A percentile compares a stretch with the other conserved stretches of the same genome.
These are phyloP conservation scores for Desmodesmus armatus DNA, from an alignment of 139 green algal species.

Conservation along the genomic window DNA sequence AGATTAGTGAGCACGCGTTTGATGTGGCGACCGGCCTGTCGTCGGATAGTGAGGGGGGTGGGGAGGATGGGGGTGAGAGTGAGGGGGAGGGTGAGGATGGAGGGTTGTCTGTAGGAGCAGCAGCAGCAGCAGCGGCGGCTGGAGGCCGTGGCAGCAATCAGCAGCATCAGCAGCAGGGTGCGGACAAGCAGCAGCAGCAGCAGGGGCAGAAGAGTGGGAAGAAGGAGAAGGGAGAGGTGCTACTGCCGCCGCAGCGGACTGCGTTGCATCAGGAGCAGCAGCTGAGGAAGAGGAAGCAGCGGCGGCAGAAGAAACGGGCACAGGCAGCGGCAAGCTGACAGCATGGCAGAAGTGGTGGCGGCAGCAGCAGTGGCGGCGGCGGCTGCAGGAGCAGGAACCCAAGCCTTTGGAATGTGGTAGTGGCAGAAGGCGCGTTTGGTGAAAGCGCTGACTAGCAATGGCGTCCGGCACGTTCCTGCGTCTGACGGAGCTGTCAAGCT, in stretches of 20 bases:
- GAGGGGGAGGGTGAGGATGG: not conserved
- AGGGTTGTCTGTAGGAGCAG: not conserved
- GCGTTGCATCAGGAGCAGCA: slow-evolving; percentile 27
- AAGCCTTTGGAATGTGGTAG: too few species aligned
- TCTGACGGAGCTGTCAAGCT: too few species aligned
- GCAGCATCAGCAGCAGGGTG: not conserved
- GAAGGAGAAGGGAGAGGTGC: not conserved
- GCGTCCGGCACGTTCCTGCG: too few species aligned
- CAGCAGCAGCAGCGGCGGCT: not conserved
- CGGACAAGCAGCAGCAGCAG: slow-evolving; percentile 16
- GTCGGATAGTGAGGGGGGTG: slow-evolving; percentile 43
- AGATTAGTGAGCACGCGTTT: slow-evolving; percentile 66
- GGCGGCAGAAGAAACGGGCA: slow-evolving; percentile 18
- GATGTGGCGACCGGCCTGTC: slow-evolving; percentile 60
- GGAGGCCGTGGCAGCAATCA: not conserved
- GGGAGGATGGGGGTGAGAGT: not conserved
- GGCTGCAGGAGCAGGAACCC: too few species aligned
- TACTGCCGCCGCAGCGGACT: not conserved
- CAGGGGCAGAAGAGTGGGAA: not conserved
- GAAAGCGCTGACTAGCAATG: too few species aligned
- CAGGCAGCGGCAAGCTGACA: too few species aligned
- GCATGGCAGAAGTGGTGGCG: too few species aligned
- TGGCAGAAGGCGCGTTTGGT: too few species aligned
- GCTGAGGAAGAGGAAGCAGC: slow-evolving; percentile 11
- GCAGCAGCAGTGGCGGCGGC: too few species aligned